Conservation (phyloP, 2,329 filamentous ascomycete genomes). For the Ramularia endophylla region DNA sequence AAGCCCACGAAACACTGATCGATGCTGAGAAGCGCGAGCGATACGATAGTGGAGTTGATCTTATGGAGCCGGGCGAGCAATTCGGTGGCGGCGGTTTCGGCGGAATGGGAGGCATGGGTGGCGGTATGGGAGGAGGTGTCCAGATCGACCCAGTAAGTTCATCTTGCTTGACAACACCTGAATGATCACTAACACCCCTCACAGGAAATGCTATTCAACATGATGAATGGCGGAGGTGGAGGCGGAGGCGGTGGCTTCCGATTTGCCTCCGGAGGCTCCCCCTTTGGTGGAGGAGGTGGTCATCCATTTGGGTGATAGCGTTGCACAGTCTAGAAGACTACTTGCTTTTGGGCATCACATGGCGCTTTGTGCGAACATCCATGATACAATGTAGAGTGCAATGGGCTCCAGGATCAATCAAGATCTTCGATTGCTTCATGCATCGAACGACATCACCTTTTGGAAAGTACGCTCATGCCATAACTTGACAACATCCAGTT, state of each 20-base stretch:
- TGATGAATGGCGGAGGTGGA: constrained; percentile 60
- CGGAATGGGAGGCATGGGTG: constrained; percentile 41
- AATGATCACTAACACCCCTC: background rate
- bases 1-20: constrained; percentile 93
- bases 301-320: constrained; percentile 6
- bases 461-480: too few species aligned
- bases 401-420: too few species aligned
- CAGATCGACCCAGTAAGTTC: constrained; percentile 70
- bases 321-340: too few species aligned
- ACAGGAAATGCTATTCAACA: constrained; percentile 65
- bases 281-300: constrained; percentile 13
- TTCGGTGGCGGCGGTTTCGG: constrained; percentile 56
- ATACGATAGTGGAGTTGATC: constrained; percentile 89
- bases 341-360: too few species aligned
- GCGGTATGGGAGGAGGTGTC: constrained; percentile 38
- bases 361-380: too few species aligned
- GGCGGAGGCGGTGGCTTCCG: constrained; percentile 40
- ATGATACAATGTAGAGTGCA: too few species aligned
- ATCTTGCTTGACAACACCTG: constrained; percentile 66
- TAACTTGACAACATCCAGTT: too few species aligned
- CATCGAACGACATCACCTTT: too few species aligned
- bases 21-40: constrained; percentile 88
- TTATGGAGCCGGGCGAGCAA: constrained; percentile 82
- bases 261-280: constrained; percentile 16
- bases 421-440: too few species aligned